Conservation (phyloP, 352 stramenopile genomes). For the Elongisporangium undulatum region DNA sequence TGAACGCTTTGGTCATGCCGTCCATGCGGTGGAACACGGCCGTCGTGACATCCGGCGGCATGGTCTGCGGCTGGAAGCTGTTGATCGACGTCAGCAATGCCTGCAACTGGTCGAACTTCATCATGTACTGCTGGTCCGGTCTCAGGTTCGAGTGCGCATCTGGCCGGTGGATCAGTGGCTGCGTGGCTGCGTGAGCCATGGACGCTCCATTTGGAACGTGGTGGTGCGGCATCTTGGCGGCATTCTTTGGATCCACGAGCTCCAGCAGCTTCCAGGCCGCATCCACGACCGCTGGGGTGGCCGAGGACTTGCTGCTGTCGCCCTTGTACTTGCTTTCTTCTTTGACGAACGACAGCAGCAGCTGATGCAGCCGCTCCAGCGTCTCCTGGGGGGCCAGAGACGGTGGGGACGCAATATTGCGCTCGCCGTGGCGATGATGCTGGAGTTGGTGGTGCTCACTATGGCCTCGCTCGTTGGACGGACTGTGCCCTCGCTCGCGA, state of each 20-base stretch:
- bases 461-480: neutral
- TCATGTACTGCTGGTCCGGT: constrained; percentile 51
- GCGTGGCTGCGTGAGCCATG: neutral
- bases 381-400: neutral
- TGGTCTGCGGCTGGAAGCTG: constrained; percentile 32
- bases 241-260: constrained; percentile 22
- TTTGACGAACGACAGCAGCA: constrained; percentile 53
- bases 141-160: constrained; percentile 20
- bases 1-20: constrained; percentile 37
- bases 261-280: constrained; percentile 52
- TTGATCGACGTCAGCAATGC: constrained; percentile 35
- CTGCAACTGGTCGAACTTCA: constrained; percentile 66
- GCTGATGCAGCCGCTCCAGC: constrained; percentile 37
- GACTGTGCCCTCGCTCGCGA: neutral
- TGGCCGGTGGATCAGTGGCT: constrained; percentile 7
- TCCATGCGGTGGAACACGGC: constrained; percentile 43
- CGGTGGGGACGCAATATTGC: constrained; percentile 1
- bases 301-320: constrained; percentile 2
- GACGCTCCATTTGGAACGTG: neutral
- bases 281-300: constrained; percentile 18
- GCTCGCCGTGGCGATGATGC: constrained; percentile 5
- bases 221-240: neutral
- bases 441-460: constrained; percentile 2
- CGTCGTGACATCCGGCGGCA: constrained; percentile 52
- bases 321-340: constrained; percentile 20